A percentile compares a stretch with the other conserved stretches of the same genome.
Evolutionary conservation across 2,329 filamentous ascomycete species (phyloP).

Genomic region (Sporothrix pallida): DNA sequence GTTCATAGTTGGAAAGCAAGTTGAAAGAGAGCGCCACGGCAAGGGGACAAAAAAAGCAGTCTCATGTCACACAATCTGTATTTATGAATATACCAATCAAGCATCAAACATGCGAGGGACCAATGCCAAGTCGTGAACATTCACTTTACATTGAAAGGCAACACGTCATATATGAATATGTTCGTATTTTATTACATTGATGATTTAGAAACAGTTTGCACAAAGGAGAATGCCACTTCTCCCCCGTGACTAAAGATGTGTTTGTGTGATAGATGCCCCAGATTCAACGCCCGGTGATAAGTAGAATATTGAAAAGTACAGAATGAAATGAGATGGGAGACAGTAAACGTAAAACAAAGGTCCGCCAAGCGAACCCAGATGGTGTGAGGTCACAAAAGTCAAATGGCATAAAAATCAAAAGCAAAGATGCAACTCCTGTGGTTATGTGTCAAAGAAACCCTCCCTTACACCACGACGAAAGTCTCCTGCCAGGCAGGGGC

Average conservation of each 20-base stretch:
- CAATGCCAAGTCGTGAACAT: background rate
- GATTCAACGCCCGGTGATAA: conserved; percentile 22
- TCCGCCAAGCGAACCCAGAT: background rate
- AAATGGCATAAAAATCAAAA: background rate
- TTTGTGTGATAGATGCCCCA: conserved; percentile 9
- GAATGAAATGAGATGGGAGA: conserved; percentile 17
- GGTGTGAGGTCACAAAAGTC: background rate
- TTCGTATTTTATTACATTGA: background rate
- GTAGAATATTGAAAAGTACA: background rate
- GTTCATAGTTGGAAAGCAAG: no score
- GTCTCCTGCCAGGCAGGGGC: conserved; percentile 39
- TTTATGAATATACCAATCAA: conserved; percentile 14
- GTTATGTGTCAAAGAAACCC: background rate
- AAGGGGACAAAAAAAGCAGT: background rate
- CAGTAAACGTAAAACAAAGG: background rate
- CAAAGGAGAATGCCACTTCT: background rate
- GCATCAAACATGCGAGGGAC: background rate
- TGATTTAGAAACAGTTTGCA: no score
- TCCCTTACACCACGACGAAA: conserved; percentile 33
- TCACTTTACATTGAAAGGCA: background rate
- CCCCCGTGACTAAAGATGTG: conserved; percentile 2
- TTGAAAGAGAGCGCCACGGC: background rate
- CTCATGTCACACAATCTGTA: background rate
- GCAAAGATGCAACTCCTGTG: background rate
- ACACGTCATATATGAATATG: no score